Conservation (phyloP, 495 filamentous ascomycete species). For the Chaetomium fimeti region DNA sequence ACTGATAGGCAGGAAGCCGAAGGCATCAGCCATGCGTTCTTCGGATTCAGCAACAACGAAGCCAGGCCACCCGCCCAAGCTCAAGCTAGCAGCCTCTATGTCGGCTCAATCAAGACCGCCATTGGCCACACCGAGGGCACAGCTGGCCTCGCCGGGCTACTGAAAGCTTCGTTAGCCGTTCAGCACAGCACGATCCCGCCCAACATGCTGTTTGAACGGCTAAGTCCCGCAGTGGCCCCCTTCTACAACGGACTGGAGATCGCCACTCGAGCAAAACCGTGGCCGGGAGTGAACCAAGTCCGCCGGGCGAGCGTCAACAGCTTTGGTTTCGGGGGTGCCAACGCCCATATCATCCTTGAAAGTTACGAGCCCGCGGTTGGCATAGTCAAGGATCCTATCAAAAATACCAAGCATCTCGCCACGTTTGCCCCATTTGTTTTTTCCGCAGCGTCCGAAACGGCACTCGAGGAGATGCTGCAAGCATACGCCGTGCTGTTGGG, state of each 20-base stretch:
- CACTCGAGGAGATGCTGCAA: neutral
- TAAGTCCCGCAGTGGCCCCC: slow-evolving; percentile 46
- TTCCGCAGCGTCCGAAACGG: neutral
- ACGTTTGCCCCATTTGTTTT: neutral
- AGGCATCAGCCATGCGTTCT: neutral
- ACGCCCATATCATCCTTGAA: neutral
- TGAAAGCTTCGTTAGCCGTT: slow-evolving; percentile 53
- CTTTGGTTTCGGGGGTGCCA: slow-evolving; percentile 4
- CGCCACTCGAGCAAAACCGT: slow-evolving; percentile 27
- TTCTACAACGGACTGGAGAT: slow-evolving; percentile 32
- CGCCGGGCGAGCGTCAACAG: neutral
- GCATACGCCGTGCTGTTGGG: no score
- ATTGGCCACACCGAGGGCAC: slow-evolving; percentile 59
- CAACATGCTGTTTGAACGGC: slow-evolving; percentile 45
- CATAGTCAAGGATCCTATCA: neutral
- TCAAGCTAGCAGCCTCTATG: slow-evolving; percentile 31
- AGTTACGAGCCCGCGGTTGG: neutral
- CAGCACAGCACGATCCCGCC: slow-evolving; percentile 48
- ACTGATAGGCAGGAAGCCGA: no score
- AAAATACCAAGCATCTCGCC: neutral
- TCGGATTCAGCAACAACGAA: no score
- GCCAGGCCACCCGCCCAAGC: neutral
- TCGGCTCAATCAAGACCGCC: slow-evolving; percentile 59
- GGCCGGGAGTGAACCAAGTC: slow-evolving; percentile 28
- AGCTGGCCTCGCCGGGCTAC: slow-evolving; percentile 51